phyloP scores from a whole-genome alignment of 805 yeast species.

The Sungouiozyma intestinalis region DNA sequence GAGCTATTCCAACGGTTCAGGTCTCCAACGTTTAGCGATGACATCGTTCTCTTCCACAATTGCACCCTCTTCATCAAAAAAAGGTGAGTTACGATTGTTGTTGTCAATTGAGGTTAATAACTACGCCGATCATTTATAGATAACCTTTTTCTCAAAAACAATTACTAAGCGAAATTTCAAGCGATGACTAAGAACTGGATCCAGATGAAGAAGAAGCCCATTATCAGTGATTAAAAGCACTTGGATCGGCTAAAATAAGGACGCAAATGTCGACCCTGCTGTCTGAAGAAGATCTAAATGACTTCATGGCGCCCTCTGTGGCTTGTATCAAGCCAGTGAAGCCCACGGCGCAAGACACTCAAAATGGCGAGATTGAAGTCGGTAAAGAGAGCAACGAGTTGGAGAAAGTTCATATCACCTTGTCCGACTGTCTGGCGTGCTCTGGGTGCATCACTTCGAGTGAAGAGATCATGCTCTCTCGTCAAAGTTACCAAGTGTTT shows the following conservation, averaged over 20 bases:
- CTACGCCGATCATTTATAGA: not conserved
- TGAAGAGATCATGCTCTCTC: conserved; percentile 86
- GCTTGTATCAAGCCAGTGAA: conserved; percentile 87
- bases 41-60: not conserved
- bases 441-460: conserved; percentile 96
- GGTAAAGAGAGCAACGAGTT: conserved; percentile 47
- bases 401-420: conserved; percentile 75
- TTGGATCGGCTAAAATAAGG: too few relatives aligned
- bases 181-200: not conserved
- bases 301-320: conserved; percentile 86
- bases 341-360: conserved; percentile 13
- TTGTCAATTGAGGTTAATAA: too few relatives aligned
- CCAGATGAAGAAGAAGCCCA: too few relatives aligned
- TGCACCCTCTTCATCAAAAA: not conserved
- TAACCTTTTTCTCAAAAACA: too few relatives aligned
- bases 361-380: conserved; percentile 49
- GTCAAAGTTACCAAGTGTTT: conserved; percentile 79
- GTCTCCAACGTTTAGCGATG: not conserved
- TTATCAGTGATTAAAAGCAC: too few relatives aligned
- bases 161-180: not conserved
- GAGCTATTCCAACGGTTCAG: conserved; percentile 18
- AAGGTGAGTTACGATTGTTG: too few relatives aligned
- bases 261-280: conserved; percentile 86
- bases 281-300: conserved; percentile 85
- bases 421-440: conserved; percentile 92